phyloP scores from a whole-genome alignment of 2,329 filamentous ascomycete genomes.

The Sclerotinia sclerotiorum region DNA sequence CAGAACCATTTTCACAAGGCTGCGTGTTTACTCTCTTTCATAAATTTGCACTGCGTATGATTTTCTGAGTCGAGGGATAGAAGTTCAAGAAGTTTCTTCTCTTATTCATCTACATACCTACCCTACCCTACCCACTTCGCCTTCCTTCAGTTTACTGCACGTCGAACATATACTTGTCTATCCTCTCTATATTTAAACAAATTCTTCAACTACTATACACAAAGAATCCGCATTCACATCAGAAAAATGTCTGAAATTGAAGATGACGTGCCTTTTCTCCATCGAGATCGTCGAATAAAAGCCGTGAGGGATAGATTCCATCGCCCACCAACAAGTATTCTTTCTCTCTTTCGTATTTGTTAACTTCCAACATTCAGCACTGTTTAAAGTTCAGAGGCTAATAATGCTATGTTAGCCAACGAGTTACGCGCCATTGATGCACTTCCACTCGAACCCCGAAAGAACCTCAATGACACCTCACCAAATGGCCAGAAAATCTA shows the following conservation, averaged over 20 bases:
- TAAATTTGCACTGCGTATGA: background rate
- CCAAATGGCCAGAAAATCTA: constrained; percentile 20
- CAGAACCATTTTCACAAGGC: background rate
- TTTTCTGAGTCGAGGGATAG: background rate
- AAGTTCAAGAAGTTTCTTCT: too few species aligned
- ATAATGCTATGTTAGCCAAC: background rate
- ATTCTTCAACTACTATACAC: fast-evolving
- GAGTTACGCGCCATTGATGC: constrained; percentile 18
- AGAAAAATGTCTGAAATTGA: background rate
- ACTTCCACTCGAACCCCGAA: constrained; percentile 3
- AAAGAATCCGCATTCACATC: background rate
- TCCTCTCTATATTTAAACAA: background rate
- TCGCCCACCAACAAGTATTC: constrained; percentile 11
- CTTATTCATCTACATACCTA: background rate
- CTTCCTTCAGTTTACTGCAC: background rate
- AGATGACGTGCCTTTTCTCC: background rate
- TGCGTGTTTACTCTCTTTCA: fast-evolving
- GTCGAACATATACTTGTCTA: background rate
- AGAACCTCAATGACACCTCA: constrained; percentile 22
- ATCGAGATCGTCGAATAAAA: constrained; percentile 14
- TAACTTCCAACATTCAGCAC: too few species aligned
- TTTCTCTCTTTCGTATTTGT: background rate
- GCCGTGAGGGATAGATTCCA: constrained; percentile 2
- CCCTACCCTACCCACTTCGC: background rate
- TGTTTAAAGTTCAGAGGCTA: background rate